These are phyloP conservation scores for Sporothrix humicola DNA, from an alignment of 2,329 filamentous ascomycete species.

Conservation along the genomic window DNA sequence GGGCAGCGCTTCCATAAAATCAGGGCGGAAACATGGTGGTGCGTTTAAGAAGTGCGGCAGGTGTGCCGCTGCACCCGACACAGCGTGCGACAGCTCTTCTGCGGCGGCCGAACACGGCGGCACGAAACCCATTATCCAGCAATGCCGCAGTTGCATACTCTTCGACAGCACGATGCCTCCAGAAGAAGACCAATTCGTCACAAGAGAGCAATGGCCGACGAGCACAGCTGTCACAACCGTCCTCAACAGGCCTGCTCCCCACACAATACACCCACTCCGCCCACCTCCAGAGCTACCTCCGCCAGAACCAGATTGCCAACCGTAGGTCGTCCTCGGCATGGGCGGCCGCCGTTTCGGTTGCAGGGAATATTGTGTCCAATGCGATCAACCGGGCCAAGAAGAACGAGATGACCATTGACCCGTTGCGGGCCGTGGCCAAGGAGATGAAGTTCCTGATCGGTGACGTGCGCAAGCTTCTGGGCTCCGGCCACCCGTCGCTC, in stretches of 20 bases:
- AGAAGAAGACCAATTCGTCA: not conserved
- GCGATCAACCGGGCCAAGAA: slow-evolving; percentile 67
- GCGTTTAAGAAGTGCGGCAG: slow-evolving; percentile 22
- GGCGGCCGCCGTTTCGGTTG: slow-evolving; percentile 74
- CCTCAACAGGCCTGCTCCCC: not conserved
- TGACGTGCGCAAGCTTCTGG: slow-evolving; percentile 90
- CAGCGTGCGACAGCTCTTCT: slow-evolving; percentile 24
- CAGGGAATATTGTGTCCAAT: slow-evolving; percentile 73
- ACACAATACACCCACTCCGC: not conserved
- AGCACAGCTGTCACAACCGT: not conserved
- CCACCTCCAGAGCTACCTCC: slow-evolving; percentile 9
- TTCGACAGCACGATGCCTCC: slow-evolving; percentile 15
- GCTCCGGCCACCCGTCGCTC: slow-evolving; percentile 90
- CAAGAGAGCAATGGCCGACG: not conserved
- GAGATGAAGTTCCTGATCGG: slow-evolving; percentile 96
- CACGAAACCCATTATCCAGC: not conserved
- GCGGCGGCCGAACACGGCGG: slow-evolving; percentile 7
- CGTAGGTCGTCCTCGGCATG: slow-evolving; percentile 63
- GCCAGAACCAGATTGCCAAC: slow-evolving; percentile 8
- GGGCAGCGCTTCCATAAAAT: not conserved
- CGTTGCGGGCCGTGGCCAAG: slow-evolving; percentile 86
- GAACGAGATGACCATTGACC: slow-evolving; percentile 77
- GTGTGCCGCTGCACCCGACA: slow-evolving; percentile 27
- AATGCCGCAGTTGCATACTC: slow-evolving; percentile 10
- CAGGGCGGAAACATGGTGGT: slow-evolving; percentile 26